Percentiles rank a stretch among this genome's conserved stretches.
Conservation (phyloP, 2,329 filamentous ascomycete species). For the Colletotrichum abscissum region DNA sequence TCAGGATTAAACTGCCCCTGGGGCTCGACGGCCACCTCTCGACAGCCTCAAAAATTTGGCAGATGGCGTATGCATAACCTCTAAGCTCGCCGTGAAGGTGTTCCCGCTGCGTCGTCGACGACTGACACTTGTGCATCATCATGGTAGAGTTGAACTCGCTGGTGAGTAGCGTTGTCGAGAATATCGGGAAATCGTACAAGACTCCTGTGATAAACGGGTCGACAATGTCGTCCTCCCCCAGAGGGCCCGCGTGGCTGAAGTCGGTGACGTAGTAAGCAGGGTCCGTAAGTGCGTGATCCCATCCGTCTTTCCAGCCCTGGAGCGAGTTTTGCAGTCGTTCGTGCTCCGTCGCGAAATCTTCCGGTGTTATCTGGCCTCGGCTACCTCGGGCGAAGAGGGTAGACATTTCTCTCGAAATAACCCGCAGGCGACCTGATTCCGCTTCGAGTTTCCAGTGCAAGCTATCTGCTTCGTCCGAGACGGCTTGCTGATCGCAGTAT, state of each 20-base stretch:
- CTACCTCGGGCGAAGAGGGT: slow-evolving; percentile 78
- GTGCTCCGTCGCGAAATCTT: slow-evolving; percentile 75
- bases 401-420: slow-evolving; percentile 85
- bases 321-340: slow-evolving; percentile 60
- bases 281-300: slow-evolving; percentile 73
- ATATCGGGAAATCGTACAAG: slow-evolving; percentile 78
- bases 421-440: slow-evolving; percentile 72
- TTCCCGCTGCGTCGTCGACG: slow-evolving; percentile 66
- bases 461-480: slow-evolving; percentile 61
- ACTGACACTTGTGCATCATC: slow-evolving; percentile 84
- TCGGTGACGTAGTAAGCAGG: slow-evolving; percentile 71
- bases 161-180: slow-evolving; percentile 78
- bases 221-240: slow-evolving; percentile 74
- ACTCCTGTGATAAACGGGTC: slow-evolving; percentile 77
- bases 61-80: slow-evolving; percentile 74
- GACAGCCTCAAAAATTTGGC: slow-evolving; percentile 83
- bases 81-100: slow-evolving; percentile 65
- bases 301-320: slow-evolving; percentile 61
- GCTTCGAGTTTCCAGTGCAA: slow-evolving; percentile 75
- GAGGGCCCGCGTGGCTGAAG: slow-evolving; percentile 65
- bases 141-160: slow-evolving; percentile 84
- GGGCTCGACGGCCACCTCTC: slow-evolving; percentile 77
- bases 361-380: slow-evolving; percentile 70
- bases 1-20: slow-evolving; percentile 75
- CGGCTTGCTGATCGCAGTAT: slow-evolving; percentile 70